Evolutionary conservation across 192 early-diverging fungal species (phyloP).

Genomic region (Gamsiella multidivaricata): DNA sequence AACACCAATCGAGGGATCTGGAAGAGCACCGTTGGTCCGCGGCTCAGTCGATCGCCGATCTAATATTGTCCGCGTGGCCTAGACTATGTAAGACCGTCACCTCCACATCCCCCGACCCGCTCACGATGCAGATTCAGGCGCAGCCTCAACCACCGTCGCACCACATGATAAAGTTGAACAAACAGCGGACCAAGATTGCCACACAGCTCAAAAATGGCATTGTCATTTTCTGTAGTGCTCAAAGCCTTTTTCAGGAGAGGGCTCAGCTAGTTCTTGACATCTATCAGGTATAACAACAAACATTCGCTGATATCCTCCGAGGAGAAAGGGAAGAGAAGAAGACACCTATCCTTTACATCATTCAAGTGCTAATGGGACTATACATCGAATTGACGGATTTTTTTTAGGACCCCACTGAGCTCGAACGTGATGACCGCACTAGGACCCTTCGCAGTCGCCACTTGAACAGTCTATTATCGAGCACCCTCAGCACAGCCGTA

Average conservation of each 20-base stretch:
- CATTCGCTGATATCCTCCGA: too few species aligned
- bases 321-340: too few species aligned
- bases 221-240: slow-evolving; percentile 21
- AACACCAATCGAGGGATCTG: slow-evolving; percentile 6
- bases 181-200: slow-evolving; percentile 19
- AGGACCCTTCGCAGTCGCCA: slow-evolving; percentile 27
- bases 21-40: slow-evolving; percentile 16
- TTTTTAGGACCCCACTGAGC: slow-evolving; percentile 17
- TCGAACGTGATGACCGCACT: slow-evolving; percentile 17
- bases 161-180: background rate
- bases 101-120: background rate
- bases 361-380: too few species aligned
- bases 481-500: background rate
- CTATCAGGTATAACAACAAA: slow-evolving; percentile 38
- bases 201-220: slow-evolving; percentile 22
- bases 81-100: background rate
- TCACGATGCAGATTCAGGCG: background rate
- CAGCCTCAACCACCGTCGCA: background rate
- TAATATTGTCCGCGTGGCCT: slow-evolving; percentile 21
- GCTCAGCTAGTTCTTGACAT: slow-evolving; percentile 28
- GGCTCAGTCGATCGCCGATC: slow-evolving; percentile 14
- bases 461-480: slow-evolving; percentile 30
- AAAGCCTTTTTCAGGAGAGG: slow-evolving; percentile 32
- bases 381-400: too few species aligned
- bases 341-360: too few species aligned